Base-by-base conservation (phyloP, 2,329 filamentous ascomycete genomes). In the Byssothecium circinans region DNA sequence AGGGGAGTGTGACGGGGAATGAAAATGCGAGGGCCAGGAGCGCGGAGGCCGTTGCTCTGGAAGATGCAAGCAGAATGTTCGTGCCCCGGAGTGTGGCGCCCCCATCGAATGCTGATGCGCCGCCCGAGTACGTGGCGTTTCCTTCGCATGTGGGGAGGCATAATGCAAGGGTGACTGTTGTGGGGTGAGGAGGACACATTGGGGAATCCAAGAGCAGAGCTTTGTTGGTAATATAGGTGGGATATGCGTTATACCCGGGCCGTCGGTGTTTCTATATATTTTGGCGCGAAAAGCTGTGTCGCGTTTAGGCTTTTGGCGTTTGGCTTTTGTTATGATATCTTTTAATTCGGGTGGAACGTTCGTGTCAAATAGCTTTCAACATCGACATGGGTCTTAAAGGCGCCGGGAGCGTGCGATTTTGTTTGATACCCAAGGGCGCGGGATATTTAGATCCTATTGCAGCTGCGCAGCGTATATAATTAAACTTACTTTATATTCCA, bases 51-150 rank as follows among this genome's bases (percentile, higher is more conserved):
- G 49, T 45, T 5, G 55, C 53, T n/a, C 57, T 54, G 42, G 60
- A 47, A 45, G 62, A 52, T 18, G 67, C 60, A 3, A 60, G 65
- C 8, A 67, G 65, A 29, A 58, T 71, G 46, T 73, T 74, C 47
- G 52, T 56, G 7, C 62, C 70, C 1, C 57, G 72, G 15, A 70
- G 65, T 25, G 50, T 73, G 15, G 10, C 15, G 10, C 35, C 29
- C 8, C 38, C 17, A 11, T n/a, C 17, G 5, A 36, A 30, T 22
- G 38, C 20, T 46, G 44, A 68, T 15, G 43, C 60, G 41, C 65
- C 65, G 4, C 65, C 66, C 0, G 63, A 65, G 18, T 69, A 69
- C 45, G 50, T 53, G 5, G 56, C 56, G 4, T 49, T 50, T 46
- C 45, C 56, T 17, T 43, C 52, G 17, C 27, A 14, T 25, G 30